Percentiles rank a stretch among this genome's conserved stretches.
Conservation (phyloP, 257 asterid genomes). For the Euphrasia confusa region DNA sequence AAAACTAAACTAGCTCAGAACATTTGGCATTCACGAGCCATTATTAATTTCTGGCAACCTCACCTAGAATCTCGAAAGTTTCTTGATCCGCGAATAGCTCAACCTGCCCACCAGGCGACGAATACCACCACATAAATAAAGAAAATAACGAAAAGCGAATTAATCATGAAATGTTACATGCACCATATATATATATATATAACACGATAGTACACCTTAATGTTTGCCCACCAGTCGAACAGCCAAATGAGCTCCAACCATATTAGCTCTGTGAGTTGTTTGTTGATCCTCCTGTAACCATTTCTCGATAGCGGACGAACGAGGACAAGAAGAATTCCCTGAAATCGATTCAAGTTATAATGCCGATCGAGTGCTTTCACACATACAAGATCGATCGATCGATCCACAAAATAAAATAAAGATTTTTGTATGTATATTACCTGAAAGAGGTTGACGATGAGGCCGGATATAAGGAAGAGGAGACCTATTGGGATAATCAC, state of each 20-base stretch:
- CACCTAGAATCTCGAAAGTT: conserved; percentile 60
- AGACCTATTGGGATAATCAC: conserved; percentile 69
- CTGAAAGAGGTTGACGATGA: conserved; percentile 68
- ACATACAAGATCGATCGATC: too few relatives aligned
- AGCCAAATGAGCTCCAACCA: conserved; percentile 86
- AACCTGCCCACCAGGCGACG: conserved; percentile 43
- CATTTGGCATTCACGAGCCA: conserved; percentile 1
- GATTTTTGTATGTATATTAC: conserved; percentile 22
- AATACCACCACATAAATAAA: conserved; percentile 24
- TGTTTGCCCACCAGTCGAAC: conserved; percentile 94
- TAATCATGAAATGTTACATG: neutral
- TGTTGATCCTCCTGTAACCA: conserved; percentile 59
- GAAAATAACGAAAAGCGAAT: conserved; percentile 5
- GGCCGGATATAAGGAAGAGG: conserved; percentile 65
- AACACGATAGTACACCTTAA: conserved; percentile 44
- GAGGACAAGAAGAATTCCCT: conserved; percentile 58
- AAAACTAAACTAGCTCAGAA: neutral
- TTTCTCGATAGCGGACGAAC: conserved; percentile 64
- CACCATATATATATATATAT: too few relatives aligned
- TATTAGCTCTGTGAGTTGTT: conserved; percentile 52
- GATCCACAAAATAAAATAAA: neutral
- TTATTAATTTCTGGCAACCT: conserved; percentile 17
- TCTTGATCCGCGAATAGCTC: conserved; percentile 58
- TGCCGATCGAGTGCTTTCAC: too few relatives aligned
- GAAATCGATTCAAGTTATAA: conserved; percentile 23